Percentiles rank a stretch among this genome's conserved stretches.
phyloP scores from a whole-genome alignment of 371 early-diverging fungal species.

The Apophysomyces sp. region DNA sequence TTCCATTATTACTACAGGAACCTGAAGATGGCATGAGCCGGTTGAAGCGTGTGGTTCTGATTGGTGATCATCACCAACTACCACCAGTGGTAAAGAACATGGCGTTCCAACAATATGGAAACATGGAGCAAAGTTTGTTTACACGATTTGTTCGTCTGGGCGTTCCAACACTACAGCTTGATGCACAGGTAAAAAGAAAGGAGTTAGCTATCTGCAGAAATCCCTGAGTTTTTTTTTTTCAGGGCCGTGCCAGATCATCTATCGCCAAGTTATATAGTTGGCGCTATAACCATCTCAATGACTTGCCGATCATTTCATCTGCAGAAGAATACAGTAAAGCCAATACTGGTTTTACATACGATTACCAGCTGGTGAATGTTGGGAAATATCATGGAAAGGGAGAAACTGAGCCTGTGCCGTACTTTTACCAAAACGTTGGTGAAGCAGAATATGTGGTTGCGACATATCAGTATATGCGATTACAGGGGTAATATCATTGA shows the following conservation, averaged over 20 bases:
- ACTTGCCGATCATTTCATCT: constrained; percentile 51
- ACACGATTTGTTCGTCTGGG: constrained; percentile 88
- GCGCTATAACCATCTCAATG: constrained; percentile 72
- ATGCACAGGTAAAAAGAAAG: constrained; percentile 72
- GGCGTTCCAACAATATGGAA: constrained; percentile 80
- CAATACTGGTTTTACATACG: constrained; percentile 85
- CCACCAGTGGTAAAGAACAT: constrained; percentile 91
- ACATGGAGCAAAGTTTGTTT: constrained; percentile 93
- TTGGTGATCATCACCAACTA: constrained; percentile 97
- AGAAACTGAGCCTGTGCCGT: constrained; percentile 79
- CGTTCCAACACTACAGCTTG: constrained; percentile 81
- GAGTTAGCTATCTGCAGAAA: not conserved
- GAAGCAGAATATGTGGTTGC: constrained; percentile 97
- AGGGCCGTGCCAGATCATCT: constrained; percentile 79
- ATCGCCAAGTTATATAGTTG: constrained; percentile 84
- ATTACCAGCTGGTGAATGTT: constrained; percentile 87
- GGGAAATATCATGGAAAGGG: constrained; percentile 73
- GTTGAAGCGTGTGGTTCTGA: constrained; percentile 87
- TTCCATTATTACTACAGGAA: constrained; percentile 87
- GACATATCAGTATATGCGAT: constrained; percentile 92
- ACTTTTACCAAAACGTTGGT: constrained; percentile 90
- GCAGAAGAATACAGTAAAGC: constrained; percentile 49
- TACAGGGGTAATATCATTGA: constrained; percentile 62
- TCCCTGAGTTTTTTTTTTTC: not conserved
- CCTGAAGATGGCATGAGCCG: constrained; percentile 58